Evolutionary conservation across 2,329 filamentous ascomycete genomes (phyloP).

Genomic region (Hymenoscyphus fructigenus): DNA sequence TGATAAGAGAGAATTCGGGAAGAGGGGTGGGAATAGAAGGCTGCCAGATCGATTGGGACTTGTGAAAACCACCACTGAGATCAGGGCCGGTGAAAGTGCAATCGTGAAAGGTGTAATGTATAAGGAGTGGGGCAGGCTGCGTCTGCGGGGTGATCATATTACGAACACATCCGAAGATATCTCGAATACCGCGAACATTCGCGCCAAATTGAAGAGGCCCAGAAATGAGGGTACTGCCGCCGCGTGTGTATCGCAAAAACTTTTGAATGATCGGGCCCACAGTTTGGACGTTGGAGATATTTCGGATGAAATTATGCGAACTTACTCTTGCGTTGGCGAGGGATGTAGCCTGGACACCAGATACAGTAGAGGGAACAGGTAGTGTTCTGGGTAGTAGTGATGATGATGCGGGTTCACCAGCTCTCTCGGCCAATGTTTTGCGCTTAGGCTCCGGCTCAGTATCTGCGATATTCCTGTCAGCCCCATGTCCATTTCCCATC

Average conservation of each 20-base stretch:
- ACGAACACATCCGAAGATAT: not conserved
- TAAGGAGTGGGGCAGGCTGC: not conserved
- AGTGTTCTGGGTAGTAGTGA: constrained; percentile 27
- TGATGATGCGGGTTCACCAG: constrained; percentile 45
- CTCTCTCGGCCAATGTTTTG: constrained; percentile 56
- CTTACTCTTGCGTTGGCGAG: constrained; percentile 5
- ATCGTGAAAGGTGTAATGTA: not conserved
- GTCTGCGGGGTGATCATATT: not conserved
- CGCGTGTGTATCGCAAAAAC: not conserved
- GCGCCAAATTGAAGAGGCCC: not conserved
- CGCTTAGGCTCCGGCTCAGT: constrained; percentile 58
- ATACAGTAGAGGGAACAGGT: constrained; percentile 11
- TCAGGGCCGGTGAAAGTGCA: not conserved
- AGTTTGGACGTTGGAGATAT: not conserved
- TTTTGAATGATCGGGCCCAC: not conserved
- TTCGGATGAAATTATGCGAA: not conserved
- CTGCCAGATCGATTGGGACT: not conserved
- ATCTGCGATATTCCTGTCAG: constrained; percentile 40
- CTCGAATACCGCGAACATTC: not conserved
- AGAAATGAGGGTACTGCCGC: not conserved
- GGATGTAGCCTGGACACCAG: not conserved
- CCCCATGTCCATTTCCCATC: not conserved
- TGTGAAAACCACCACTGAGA: not conserved
- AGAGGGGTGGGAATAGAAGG: not conserved
- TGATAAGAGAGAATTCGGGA: not conserved